Evolutionary conservation across 331 rosid genomes (phyloP), one percentile per base, ranked within the genome.

Genomic region (Phaseolus coccineus): DNA sequence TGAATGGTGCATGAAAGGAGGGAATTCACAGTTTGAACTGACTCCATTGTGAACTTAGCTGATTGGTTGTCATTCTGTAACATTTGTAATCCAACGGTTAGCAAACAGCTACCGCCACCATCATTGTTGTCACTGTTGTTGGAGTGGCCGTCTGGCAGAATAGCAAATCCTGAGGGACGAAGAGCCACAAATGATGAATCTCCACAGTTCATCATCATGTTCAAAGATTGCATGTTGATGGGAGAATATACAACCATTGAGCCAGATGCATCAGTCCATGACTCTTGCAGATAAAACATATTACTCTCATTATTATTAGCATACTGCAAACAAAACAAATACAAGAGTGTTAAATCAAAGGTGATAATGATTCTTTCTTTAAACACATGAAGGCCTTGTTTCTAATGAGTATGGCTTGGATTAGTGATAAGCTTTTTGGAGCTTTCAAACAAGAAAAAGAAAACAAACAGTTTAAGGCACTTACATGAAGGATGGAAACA

Each of bases 231-330:
- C 11, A 81, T 12, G 72, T 84, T 88, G 16, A 95, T 87, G 0
- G 98, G 96, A 1, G 97, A 92, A 63, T 87, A 95, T 48, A 95
- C 97, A 0, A 95, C 69, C 84, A 86, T 76, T 0, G 99, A 91
- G 64, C 96, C 87, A 0, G 93, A 74, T 35, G 86, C 51, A 27
- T 95, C 97, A 0, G 78, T 81, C 94, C 93, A 91, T 0, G 97
- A 84, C 74, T 95, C 97, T 86, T 95, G 99, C 73, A 95, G 74
- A 50, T 84, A 84, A 16, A 91, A 83, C 92, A 82, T 83, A 25
- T 70, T 84, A 82, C 59, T 83, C 33, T 86, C 93, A 14, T 82
- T 78, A 51, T 81, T 78, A 51, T 81, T 80, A 8, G 39, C 66
- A 24, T 87, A 78, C 97, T 91, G 86, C 53, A 76, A 47, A 74